Evolutionary conservation across 192 early-diverging fungal genomes (phyloP).

Genomic region (Entomortierella parvispora): DNA sequence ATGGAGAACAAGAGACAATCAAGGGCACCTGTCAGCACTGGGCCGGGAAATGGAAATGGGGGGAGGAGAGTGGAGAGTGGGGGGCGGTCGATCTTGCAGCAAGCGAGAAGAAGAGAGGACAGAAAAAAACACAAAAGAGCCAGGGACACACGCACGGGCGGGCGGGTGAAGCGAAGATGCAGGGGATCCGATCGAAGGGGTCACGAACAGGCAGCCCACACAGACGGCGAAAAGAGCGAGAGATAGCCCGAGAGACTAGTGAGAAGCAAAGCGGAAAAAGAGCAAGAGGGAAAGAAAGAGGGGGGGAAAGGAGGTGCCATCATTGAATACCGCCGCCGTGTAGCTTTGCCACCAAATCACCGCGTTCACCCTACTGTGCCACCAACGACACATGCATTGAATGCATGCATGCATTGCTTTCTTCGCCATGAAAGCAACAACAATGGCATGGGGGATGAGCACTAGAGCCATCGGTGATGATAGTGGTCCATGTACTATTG

Average conservation of each 20-base stretch:
- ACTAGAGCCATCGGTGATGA: too few relatives aligned
- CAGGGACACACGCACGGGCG: too few relatives aligned
- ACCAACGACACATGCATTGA: neutral
- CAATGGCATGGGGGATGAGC: too few relatives aligned
- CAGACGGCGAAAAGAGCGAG: neutral
- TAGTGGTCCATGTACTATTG: too few relatives aligned
- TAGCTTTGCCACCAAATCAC: conserved; percentile 5
- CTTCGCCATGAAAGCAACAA: neutral
- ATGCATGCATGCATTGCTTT: neutral
- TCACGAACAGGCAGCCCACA: too few relatives aligned
- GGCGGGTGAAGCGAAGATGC: neutral
- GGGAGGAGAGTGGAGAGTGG: neutral
- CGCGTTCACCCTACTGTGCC: too few relatives aligned
- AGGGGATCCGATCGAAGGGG: too few relatives aligned
- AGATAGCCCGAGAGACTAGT: too few relatives aligned
- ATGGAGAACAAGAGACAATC: too few relatives aligned
- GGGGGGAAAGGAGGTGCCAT: neutral
- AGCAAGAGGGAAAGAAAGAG: neutral
- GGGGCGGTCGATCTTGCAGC: too few relatives aligned
- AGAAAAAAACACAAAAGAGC: neutral
- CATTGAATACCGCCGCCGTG: too few relatives aligned
- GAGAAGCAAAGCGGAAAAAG: neutral
- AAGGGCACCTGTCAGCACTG: too few relatives aligned
- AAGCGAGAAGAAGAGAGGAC: neutral
- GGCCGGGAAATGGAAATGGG: neutral